Conservation (phyloP, 805 yeast genomes). For the Yarrowia porcina region DNA sequence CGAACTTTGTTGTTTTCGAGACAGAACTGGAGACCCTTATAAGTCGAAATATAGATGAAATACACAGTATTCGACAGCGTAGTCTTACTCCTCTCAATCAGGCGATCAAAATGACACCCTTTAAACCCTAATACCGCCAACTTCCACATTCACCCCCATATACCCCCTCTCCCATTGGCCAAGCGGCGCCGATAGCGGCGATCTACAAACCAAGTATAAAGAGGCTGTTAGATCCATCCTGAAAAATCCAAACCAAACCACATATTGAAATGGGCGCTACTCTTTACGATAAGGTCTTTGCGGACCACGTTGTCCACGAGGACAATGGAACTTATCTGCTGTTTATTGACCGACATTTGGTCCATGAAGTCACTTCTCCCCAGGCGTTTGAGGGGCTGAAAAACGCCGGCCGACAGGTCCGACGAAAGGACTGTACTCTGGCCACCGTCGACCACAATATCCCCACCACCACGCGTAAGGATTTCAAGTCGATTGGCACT, state of each 20-base stretch:
- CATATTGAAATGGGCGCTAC: conserved; percentile 46
- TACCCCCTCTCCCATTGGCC: conserved; percentile 4
- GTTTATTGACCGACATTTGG: conserved; percentile 94
- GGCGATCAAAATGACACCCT: not conserved
- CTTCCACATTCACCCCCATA: not conserved
- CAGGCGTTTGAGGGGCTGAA: conserved; percentile 96
- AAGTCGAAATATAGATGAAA: no score
- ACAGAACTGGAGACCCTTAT: no score
- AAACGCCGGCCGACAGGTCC: conserved; percentile 81
- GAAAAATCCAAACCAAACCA: not conserved
- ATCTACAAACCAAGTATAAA: not conserved
- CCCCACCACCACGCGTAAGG: conserved; percentile 84
- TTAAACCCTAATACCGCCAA: not conserved
- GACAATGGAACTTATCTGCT: conserved; percentile 82
- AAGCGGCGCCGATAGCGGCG: conserved; percentile 22
- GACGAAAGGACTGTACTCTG: conserved; percentile 87
- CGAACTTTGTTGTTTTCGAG: not conserved
- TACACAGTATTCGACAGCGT: no score
- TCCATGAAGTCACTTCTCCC: conserved; percentile 98
- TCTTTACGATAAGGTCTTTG: conserved; percentile 92
- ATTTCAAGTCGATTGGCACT: conserved; percentile 66
- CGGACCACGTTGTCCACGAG: conserved; percentile 87
- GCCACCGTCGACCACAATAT: conserved; percentile 97
- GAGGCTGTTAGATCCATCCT: not conserved
- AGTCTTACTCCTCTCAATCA: not conserved